Evolutionary conservation across 2,329 filamentous ascomycete genomes (phyloP).

Genomic region (Fusarium mundagurra): DNA sequence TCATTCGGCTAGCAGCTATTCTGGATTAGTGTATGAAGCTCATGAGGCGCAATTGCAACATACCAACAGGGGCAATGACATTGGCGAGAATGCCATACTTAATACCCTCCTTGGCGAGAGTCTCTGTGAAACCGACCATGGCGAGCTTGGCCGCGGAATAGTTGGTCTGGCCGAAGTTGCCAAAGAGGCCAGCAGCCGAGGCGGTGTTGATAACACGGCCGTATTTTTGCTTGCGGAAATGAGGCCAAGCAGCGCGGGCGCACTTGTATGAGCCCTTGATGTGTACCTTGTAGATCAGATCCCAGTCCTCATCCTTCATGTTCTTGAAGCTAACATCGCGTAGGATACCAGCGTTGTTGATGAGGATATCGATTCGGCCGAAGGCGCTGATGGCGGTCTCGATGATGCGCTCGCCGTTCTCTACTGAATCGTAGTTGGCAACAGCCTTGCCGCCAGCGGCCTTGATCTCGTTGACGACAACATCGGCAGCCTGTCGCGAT

Average conservation of each 20-base stretch:
- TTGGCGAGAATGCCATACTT: slow-evolving; percentile 99
- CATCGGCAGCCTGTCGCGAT: slow-evolving; percentile 75
- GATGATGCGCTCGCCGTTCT: slow-evolving; percentile 94
- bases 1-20: slow-evolving; percentile 90
- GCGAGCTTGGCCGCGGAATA: slow-evolving; percentile 97
- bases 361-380: slow-evolving; percentile 90
- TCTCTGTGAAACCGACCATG: slow-evolving; percentile 97
- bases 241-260: slow-evolving; percentile 91
- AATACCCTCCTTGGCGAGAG: slow-evolving; percentile 93
- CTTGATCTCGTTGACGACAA: slow-evolving; percentile 85
- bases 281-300: slow-evolving; percentile 92
- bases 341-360: slow-evolving; percentile 98
- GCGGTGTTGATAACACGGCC: slow-evolving; percentile 96
- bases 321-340: slow-evolving; percentile 98
- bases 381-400: slow-evolving; percentile 83
- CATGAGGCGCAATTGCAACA: slow-evolving; percentile 16
- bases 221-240: slow-evolving; percentile 99
- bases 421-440: slow-evolving; percentile 96
- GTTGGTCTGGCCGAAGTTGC: slow-evolving; percentile 94
- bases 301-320: slow-evolving; percentile 97
- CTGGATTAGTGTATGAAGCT: slow-evolving; percentile 20
- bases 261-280: slow-evolving; percentile 96
- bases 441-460: slow-evolving; percentile 92
- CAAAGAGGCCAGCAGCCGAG: slow-evolving; percentile 94
- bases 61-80: slow-evolving; percentile 86